Percentiles rank a stretch among this genome's conserved stretches.
Evolutionary conservation across 2,329 filamentous ascomycete species (phyloP).

Genomic region (Microdochium bolleyi): DNA sequence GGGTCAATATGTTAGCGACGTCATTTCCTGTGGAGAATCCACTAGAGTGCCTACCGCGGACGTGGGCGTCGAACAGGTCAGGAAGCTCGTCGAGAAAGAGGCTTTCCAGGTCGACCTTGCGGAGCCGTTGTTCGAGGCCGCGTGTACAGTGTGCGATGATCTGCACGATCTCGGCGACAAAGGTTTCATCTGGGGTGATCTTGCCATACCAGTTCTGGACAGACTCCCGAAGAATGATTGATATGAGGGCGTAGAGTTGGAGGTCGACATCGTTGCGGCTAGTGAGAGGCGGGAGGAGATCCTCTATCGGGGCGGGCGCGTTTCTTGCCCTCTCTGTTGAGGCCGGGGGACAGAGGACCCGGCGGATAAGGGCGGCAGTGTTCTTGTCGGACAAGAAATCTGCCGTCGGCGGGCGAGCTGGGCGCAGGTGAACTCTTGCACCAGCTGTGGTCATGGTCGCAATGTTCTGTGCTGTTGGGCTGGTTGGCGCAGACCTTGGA

Average conservation of each 20-base stretch:
- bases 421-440: conserved; percentile 13
- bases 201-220: conserved; percentile 89
- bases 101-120: conserved; percentile 74
- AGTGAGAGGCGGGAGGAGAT: conserved; percentile 81
- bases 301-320: conserved; percentile 58
- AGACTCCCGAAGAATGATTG: conserved; percentile 83
- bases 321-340: conserved; percentile 47
- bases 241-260: conserved; percentile 86
- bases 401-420: conserved; percentile 20
- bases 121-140: conserved; percentile 76
- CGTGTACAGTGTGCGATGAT: conserved; percentile 89
- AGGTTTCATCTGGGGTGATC: conserved; percentile 83
- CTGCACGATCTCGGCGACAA: conserved; percentile 81
- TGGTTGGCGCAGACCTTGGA: conserved; percentile 4
- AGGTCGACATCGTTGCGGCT: conserved; percentile 91
- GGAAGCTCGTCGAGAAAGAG: conserved; percentile 84
- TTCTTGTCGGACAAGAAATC: conserved; percentile 66
- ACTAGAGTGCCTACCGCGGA: conserved; percentile 52
- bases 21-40: neutral
- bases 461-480: conserved; percentile 1
- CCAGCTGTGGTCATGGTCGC: conserved; percentile 3
- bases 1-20: conserved; percentile 8
- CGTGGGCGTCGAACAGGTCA: conserved; percentile 69
- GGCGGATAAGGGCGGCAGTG: conserved; percentile 74
- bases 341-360: conserved; percentile 72